phyloP scores from a whole-genome alignment of 192 early-diverging fungal genomes.

The Spinellus fusiger region DNA sequence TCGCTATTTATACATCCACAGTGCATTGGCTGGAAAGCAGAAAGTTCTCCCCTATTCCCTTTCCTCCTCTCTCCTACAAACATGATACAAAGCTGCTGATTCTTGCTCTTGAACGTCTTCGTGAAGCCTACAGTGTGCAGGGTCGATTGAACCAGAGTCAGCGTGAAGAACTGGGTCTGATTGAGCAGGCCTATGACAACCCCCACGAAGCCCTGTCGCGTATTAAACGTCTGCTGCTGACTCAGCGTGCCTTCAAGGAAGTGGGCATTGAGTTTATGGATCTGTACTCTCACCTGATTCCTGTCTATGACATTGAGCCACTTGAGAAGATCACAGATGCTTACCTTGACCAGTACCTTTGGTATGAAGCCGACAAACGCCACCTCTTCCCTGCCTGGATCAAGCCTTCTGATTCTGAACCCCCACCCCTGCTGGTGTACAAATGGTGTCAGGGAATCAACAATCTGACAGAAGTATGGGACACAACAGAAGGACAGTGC shows the following conservation, averaged over 20 bases:
- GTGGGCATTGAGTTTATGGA: conserved; percentile 99
- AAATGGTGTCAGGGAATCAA: conserved; percentile 99
- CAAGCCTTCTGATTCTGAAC: conserved; percentile 96
- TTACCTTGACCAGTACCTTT: conserved; percentile 98
- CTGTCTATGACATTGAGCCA: conserved; percentile 97
- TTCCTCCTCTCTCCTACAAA: conserved; percentile 99
- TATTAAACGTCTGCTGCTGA: conserved; percentile 93
- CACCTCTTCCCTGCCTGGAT: conserved; percentile 99
- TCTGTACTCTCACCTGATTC: conserved; percentile 92
- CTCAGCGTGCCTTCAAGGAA: conserved; percentile 98
- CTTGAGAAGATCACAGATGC: conserved; percentile 99
- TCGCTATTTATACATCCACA: conserved; percentile 95
- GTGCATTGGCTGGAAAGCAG: conserved; percentile 98
- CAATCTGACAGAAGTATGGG: conserved; percentile 95
- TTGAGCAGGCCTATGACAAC: conserved; percentile 97
- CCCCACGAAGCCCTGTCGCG: conserved; percentile 81
- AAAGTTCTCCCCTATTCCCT: conserved; percentile 98
- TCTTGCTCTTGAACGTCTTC: conserved; percentile 89
- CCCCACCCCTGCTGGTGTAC: conserved; percentile 93
- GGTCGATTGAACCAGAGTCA: conserved; percentile 93
- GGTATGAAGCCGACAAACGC: conserved; percentile 98
- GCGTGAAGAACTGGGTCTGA: conserved; percentile 94
- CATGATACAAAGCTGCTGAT: conserved; percentile 98
- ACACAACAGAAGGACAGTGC: conserved; percentile 82
- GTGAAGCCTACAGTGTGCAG: conserved; percentile 93